phyloP scores from a whole-genome alignment of 2,329 filamentous ascomycete species.

The Claviceps monticola region DNA sequence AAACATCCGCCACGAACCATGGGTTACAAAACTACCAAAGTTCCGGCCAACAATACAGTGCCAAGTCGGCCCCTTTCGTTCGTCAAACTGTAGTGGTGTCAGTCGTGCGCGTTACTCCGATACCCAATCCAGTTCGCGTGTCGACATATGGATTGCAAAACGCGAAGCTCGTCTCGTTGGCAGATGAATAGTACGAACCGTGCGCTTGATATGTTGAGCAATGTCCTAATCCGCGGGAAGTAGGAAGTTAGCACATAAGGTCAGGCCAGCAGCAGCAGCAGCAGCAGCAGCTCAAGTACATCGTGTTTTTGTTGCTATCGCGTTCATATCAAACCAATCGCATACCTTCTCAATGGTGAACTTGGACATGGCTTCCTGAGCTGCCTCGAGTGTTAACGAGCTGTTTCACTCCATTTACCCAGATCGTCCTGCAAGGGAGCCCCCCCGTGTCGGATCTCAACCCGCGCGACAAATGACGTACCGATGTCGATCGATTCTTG shows the following conservation, averaged over 20 bases:
- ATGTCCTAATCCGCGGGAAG: constrained; percentile 52
- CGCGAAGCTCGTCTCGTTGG: not conserved
- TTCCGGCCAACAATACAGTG: constrained; percentile 98
- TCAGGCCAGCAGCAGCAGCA: no score
- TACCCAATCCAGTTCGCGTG: no score
- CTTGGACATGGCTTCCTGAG: constrained; percentile 49
- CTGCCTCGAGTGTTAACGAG: constrained; percentile 19
- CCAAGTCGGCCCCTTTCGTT: constrained; percentile 95
- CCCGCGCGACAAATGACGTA: constrained; percentile 32
- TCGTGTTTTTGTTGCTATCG: no score
- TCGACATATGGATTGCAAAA: not conserved
- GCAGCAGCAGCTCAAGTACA: constrained; percentile 5
- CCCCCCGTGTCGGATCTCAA: no score
- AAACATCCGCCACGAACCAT: constrained; percentile 46
- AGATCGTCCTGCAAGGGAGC: no score
- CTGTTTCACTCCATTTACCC: not conserved
- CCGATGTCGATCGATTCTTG: constrained; percentile 89
- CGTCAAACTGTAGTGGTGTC: constrained; percentile 59
- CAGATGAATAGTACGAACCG: constrained; percentile 37
- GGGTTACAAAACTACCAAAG: constrained; percentile 97
- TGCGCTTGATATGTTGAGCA: constrained; percentile 89
- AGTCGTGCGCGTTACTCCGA: not conserved
- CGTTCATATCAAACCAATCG: not conserved
- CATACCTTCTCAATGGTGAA: constrained; percentile 48
- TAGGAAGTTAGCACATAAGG: not conserved